Conservation (phyloP, 1,139 yeast species). For the Candida sojae region DNA sequence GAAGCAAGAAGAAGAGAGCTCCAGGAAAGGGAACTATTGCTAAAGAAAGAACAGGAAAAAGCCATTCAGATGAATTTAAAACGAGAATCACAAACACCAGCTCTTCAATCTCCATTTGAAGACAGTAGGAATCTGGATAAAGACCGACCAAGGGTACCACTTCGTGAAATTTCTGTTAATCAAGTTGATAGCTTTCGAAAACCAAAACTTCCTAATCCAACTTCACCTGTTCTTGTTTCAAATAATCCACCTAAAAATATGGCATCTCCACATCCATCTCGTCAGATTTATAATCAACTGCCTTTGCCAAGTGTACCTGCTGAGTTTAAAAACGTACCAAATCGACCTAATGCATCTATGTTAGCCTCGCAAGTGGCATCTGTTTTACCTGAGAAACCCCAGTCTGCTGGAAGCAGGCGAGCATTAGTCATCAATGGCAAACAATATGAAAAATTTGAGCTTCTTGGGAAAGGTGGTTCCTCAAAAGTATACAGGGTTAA, state of each 20-base stretch:
- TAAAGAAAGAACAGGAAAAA: slow-evolving; percentile 4
- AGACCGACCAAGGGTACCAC: slow-evolving; percentile 17
- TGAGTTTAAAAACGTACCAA: slow-evolving; percentile 1
- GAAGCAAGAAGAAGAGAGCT: slow-evolving; percentile 15
- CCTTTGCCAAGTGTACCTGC: neutral
- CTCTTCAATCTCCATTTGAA: slow-evolving; percentile 10
- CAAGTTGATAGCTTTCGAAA: slow-evolving; percentile 17
- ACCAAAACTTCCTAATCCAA: slow-evolving; percentile 16
- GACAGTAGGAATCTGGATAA: slow-evolving; percentile 16
- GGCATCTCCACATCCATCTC: slow-evolving; percentile 1
- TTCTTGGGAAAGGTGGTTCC: slow-evolving; percentile 90
- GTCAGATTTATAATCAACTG: neutral
- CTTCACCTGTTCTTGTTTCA: slow-evolving; percentile 4
- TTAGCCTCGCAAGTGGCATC: slow-evolving; percentile 2
- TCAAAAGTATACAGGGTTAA: slow-evolving; percentile 88
- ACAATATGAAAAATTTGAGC: slow-evolving; percentile 72
- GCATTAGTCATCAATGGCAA: slow-evolving; percentile 52
- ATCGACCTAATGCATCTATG: slow-evolving; percentile 7
- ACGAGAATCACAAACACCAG: neutral
- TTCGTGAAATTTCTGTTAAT: slow-evolving; percentile 15
- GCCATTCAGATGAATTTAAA: neutral
- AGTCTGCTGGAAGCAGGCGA: slow-evolving; percentile 22
- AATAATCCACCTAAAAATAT: slow-evolving; percentile 8
- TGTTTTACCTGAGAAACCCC: slow-evolving; percentile 13
- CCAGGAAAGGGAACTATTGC: slow-evolving; percentile 1